Conservation (phyloP, 2,329 filamentous ascomycete genomes). For the Westerdykella sp. region DNA sequence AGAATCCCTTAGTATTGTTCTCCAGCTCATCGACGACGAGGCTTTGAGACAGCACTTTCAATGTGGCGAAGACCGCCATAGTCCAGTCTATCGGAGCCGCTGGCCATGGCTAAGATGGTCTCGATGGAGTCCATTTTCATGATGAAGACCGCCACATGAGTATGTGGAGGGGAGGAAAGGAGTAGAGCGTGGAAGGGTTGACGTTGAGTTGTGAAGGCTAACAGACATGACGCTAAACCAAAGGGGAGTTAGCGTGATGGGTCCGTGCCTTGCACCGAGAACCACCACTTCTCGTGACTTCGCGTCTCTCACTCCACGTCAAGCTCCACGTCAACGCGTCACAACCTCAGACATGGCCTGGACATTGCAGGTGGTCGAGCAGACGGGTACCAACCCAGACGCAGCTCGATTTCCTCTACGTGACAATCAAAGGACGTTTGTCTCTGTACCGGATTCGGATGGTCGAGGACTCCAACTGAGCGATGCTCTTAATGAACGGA, state of each 20-base stretch:
- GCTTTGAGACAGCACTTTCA: background rate
- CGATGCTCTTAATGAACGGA: background rate
- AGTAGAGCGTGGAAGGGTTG: no score
- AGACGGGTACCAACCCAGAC: background rate
- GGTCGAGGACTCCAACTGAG: background rate
- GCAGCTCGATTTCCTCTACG: background rate
- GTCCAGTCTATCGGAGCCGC: no score
- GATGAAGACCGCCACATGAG: no score
- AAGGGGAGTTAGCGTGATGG: no score
- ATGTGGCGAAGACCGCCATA: no score
- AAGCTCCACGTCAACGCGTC: background rate
- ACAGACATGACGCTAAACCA: background rate
- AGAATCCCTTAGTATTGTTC: conserved; percentile 1
- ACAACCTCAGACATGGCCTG: conserved; percentile 4
- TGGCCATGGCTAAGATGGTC: no score
- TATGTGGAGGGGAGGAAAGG: no score
- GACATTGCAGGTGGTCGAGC: background rate
- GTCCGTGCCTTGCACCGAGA: no score
- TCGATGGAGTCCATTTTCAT: no score
- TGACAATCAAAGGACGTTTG: background rate
- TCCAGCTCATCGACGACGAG: background rate
- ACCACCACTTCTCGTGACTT: no score
- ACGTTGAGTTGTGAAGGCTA: no score
- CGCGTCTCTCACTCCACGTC: no score
- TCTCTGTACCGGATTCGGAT: background rate